Percentiles rank a stretch among this genome's conserved stretches.
Conservation (phyloP, 2,329 filamentous ascomycete genomes). For the Talaromyces sp. region DNA sequence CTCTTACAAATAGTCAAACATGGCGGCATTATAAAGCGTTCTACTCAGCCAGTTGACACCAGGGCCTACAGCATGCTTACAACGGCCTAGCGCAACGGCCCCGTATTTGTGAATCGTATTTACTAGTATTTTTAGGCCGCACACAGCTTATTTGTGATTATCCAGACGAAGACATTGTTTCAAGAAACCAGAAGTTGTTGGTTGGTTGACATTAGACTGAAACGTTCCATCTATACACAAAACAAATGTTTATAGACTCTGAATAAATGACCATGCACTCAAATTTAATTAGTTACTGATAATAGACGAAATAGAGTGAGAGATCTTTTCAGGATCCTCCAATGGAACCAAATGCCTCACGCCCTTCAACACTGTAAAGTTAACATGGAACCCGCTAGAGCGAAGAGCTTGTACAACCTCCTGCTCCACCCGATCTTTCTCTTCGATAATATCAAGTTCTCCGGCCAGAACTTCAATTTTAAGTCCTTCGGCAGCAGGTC, state of each 20-base stretch:
- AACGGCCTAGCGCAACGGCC: too few species aligned
- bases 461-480: conserved; percentile 24
- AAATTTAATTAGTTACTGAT: neutral
- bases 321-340: conserved; percentile 14
- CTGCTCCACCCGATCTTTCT: conserved; percentile 21
- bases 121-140: too few species aligned
- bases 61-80: too few species aligned
- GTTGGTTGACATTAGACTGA: neutral
- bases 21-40: too few species aligned
- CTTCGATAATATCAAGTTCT: conserved; percentile 28
- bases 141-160: too few species aligned
- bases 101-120: too few species aligned
- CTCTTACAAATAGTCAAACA: too few species aligned
- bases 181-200: neutral
- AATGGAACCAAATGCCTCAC: conserved; percentile 21
- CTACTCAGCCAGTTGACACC: too few species aligned
- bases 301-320: neutral
- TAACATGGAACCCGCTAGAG: conserved; percentile 8
- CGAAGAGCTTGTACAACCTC: conserved; percentile 18
- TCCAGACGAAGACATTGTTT: neutral
- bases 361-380: conserved; percentile 8
- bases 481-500: conserved; percentile 8
- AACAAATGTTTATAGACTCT: neutral
- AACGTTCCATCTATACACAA: neutral
- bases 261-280: neutral